Conservation (phyloP, 2,329 filamentous ascomycete species). For the Pseudopithomyces maydicus region DNA sequence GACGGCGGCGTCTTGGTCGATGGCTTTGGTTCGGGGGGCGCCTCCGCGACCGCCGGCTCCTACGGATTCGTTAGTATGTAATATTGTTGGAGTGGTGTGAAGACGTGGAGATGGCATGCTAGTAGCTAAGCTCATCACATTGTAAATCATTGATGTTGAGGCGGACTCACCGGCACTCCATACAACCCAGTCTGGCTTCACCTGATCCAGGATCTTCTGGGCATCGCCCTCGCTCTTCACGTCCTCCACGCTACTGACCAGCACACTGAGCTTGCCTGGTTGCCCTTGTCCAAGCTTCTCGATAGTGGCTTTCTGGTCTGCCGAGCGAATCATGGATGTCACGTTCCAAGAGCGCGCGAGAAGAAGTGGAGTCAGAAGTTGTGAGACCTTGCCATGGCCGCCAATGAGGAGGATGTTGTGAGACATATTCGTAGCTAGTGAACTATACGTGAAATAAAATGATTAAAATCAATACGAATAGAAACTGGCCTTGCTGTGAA, state of each 20-base stretch:
- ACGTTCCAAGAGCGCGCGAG: slow-evolving; percentile 76
- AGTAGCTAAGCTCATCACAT: neutral
- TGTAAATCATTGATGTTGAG: no score
- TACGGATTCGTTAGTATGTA: slow-evolving; percentile 22
- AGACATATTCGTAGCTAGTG: slow-evolving; percentile 27
- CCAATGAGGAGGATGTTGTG: slow-evolving; percentile 70
- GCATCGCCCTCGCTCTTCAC: slow-evolving; percentile 68
- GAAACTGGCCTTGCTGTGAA: neutral
- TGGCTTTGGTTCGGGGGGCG: slow-evolving; percentile 54
- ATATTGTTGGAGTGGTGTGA: neutral
- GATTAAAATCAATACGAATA: neutral
- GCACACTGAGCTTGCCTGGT: slow-evolving; percentile 68
- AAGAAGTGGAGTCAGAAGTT: slow-evolving; percentile 76
- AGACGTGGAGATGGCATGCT: neutral
- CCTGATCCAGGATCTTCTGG: slow-evolving; percentile 63
- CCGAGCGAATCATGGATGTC: slow-evolving; percentile 75
- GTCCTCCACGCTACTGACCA: slow-evolving; percentile 74
- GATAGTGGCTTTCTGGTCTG: slow-evolving; percentile 70
- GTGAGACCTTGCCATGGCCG: slow-evolving; percentile 80
- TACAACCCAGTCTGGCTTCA: slow-evolving; percentile 69
- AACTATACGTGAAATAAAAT: neutral
- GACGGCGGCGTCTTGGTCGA: slow-evolving; percentile 61
- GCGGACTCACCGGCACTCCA: slow-evolving; percentile 66
- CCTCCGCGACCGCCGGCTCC: slow-evolving; percentile 63
- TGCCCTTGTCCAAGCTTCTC: slow-evolving; percentile 63